These are phyloP conservation scores for Hirschioporus abietinus DNA, from an alignment of 768 basidiomycete genomes.

Conservation along the genomic window DNA sequence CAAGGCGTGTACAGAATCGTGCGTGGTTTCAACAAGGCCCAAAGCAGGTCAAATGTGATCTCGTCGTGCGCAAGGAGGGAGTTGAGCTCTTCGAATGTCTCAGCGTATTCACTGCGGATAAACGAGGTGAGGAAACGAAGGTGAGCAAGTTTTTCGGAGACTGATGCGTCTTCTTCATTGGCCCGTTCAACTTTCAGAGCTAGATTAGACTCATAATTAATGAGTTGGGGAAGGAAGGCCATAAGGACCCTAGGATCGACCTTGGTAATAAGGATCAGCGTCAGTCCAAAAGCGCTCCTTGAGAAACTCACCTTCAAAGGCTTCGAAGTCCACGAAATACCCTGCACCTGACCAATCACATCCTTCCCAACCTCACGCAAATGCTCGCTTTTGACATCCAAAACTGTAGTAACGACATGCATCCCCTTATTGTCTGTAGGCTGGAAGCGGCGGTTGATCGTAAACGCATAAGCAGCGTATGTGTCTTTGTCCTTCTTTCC, in stretches of 20 bases:
- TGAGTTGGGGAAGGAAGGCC: constrained; percentile 43
- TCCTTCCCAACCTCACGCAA: not conserved
- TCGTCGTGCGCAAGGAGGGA: constrained; percentile 13
- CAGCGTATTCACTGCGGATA: not conserved
- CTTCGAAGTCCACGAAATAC: not conserved
- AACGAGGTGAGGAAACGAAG: not conserved
- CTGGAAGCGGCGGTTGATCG: constrained; percentile 22
- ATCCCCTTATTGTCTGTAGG: constrained; percentile 12
- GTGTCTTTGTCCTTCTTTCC: not conserved
- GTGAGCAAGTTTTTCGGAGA: constrained; percentile 15
- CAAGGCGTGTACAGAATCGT: constrained; percentile 17
- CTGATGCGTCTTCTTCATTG: constrained; percentile 6
- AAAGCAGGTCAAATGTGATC: constrained; percentile 28
- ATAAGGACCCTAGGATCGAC: constrained; percentile 38
- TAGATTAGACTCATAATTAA: constrained; percentile 36
- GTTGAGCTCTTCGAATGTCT: constrained; percentile 8
- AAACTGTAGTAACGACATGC: constrained; percentile 20
- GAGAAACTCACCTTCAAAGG: constrained; percentile 1
- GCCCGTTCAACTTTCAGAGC: not conserved
- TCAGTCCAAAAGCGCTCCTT: not conserved
- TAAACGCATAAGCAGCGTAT: constrained; percentile 23
- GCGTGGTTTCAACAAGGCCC: constrained; percentile 23
- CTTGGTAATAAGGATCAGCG: not conserved
- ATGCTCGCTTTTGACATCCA: constrained; percentile 1
- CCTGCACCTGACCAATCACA: constrained; percentile 1